Conservation (phyloP, 2,329 filamentous ascomycete species). For the Colletotrichum horii region DNA sequence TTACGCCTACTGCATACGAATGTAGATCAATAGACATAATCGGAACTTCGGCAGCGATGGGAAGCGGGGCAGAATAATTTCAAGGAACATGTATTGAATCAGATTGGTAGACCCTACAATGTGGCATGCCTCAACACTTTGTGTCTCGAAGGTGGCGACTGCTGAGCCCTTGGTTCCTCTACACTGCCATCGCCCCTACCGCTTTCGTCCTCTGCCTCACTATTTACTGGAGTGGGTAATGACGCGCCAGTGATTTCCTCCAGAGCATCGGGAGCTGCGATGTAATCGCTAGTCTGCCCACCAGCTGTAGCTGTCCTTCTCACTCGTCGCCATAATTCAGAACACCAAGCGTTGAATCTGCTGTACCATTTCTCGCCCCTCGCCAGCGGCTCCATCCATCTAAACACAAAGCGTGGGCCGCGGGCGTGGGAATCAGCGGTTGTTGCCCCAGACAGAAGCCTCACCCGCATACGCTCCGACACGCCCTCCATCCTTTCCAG, state of each 20-base stretch:
- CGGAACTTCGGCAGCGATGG: not conserved
- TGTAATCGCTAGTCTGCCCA: not conserved
- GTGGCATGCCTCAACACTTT: not conserved
- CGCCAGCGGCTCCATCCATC: too few relatives aligned
- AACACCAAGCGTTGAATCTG: not conserved
- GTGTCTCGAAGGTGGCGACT: not conserved
- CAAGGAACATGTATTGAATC: too few relatives aligned
- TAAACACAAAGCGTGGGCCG: too few relatives aligned
- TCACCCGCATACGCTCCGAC: too few relatives aligned
- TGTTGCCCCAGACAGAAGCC: too few relatives aligned
- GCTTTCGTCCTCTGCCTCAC: not conserved
- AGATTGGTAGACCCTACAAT: not conserved
- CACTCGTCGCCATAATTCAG: not conserved
- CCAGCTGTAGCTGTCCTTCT: not conserved
- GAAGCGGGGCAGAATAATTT: too few relatives aligned
- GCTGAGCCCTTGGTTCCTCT: not conserved
- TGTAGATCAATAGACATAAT: not conserved
- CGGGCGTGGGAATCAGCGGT: too few relatives aligned
- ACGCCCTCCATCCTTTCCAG: too few relatives aligned
- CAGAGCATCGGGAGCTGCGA: not conserved
- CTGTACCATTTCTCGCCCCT: not conserved
- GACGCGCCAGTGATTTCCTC: too few relatives aligned
- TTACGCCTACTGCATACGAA: not conserved
- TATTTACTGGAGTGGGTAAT: not conserved
- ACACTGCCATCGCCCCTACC: not conserved